Base-by-base conservation (phyloP, 176 grass and related monocot species). In the Musa itinerans region DNA sequence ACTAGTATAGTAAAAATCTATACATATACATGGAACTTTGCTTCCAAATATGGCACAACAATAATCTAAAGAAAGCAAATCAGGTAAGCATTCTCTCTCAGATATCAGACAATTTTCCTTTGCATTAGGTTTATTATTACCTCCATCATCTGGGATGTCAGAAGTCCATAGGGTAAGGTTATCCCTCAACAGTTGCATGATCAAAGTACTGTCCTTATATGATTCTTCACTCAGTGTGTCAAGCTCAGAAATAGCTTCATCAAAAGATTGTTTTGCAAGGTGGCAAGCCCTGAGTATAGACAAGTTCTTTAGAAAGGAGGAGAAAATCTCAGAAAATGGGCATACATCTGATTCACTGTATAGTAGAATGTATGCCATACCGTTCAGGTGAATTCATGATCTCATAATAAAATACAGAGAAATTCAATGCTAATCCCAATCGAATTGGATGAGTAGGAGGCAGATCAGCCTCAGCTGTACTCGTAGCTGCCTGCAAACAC, bases 351-450 rank as follows among this genome's bases (percentile, higher is more conserved):
- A 27, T 25, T 27, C 27, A 65, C 22, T 13, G 11, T 29, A n/a
- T 65, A 15, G 25, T 65, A 57, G 54, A n/a, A 65, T 43, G 34
- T 43, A 43, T 43, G 10, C 51, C 65, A 67, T 86, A 89, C 87
- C 81, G 83, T 61, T 89, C 87, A 58, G 87, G 83, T 65, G 87
- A 89, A 15, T 86, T 89, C 87, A 89, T 89, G 51, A 89, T 89
- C 77, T 89, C 87, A 81, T 86, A 86, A 69, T 89, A 83, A 73
- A 89, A 86, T 52, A 89, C 87, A 69, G 87, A 83, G 62, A 86
- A 83, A 79, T 89, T 89, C 80, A 89, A 80, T 68, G 87, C 87
- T 1, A 89, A 66, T 59, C 87, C 83, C 69, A 89, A 72, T 14
- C 87, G 78, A 68, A 83, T 80, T 78, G 87, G 87, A 73, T 89